Evolutionary conservation across 1,139 yeast genomes (phyloP), one percentile per base, ranked within the genome.

Genomic region (Blastobotrys niveus): DNA sequence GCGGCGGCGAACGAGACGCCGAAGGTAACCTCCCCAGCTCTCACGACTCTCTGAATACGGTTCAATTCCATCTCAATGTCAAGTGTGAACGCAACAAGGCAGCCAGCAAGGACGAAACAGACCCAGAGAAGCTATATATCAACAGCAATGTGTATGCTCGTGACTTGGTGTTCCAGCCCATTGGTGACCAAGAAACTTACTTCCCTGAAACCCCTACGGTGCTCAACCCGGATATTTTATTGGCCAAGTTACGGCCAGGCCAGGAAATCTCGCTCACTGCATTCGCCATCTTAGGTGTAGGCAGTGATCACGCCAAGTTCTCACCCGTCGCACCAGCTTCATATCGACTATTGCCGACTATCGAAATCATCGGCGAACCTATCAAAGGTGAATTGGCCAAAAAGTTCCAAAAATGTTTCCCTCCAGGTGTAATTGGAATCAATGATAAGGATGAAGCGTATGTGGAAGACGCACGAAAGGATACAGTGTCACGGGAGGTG

Each of bases 241-340:
- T 91, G 48, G 96, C 96, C 46, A 93, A 91, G 66, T 72, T 91
- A 60, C 79, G 98, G 61, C 98, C 98, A 3, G 96, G 96, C 44
- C 98, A 91, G 69, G 97, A 91, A 65, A 89, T 91, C 52, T 79
- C 91, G 22, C 73, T 91, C 54, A 76, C 88, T 61, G 95, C 87
- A 46, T 95, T 88, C 67, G 93, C 97, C 63, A 73, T 89, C 33
- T 74, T 91, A 52, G 98, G 98, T 46, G 70, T 86, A 52, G 98
- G 98, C 43, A 70, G 87, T 27, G 98, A 91, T 63, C 98, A 91
- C 65, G 97, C 98, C 52, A 91, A 91, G 66, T 91, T 86, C 63
- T 87, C 96, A 6, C 98, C 98, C 3, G 98, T 91, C 9, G 78
- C 95, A 22, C 91, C 98, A 22, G 97, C 98, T 2, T 84, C 96